phyloP scores from a whole-genome alignment of 768 basidiomycete genomes.

The Zangia roseola region DNA sequence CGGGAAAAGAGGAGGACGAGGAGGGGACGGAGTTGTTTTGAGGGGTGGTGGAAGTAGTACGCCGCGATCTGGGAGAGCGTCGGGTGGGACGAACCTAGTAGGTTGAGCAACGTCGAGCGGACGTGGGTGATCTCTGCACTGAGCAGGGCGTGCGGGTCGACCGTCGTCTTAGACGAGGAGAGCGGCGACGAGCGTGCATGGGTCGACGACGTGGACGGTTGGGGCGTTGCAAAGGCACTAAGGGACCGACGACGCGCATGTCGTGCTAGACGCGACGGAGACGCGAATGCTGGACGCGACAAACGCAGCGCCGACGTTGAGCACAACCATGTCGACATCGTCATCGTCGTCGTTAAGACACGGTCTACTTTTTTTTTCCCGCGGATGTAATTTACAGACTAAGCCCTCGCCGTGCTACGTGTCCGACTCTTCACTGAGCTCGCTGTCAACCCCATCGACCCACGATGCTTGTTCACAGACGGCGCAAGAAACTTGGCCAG shows the following conservation, averaged over 20 bases:
- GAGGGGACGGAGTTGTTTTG: conserved; percentile 88
- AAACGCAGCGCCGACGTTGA: conserved; percentile 17
- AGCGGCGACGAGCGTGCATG: conserved; percentile 17
- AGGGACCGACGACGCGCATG: conserved; percentile 37
- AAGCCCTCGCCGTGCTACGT: conserved; percentile 20
- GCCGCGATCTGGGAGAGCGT: conserved; percentile 84
- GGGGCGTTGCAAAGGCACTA: conserved; percentile 40
- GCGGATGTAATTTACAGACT: conserved; percentile 17
- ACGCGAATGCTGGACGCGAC: conserved; percentile 4
- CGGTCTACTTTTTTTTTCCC: conserved; percentile 20
- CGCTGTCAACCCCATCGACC: conserved; percentile 17
- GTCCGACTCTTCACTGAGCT: conserved; percentile 22
- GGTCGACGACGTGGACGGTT: conserved; percentile 10
- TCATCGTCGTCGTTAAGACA: conserved; percentile 8
- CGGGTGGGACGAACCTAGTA: conserved; percentile 89
- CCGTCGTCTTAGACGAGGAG: conserved; percentile 17
- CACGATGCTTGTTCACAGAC: conserved; percentile 39
- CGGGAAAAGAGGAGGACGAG: conserved; percentile 87
- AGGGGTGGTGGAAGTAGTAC: conserved; percentile 87
- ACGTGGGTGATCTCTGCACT: conserved; percentile 71
- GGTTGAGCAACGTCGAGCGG: conserved; percentile 65
- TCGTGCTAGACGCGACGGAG: conserved; percentile 5
- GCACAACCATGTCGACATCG: conserved; percentile 22
- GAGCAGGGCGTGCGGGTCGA: conserved; percentile 71
- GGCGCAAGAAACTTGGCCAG: conserved; percentile 34